Conservation (phyloP, 108 stramenopile species). For the Asterionellopsis glacialis region DNA sequence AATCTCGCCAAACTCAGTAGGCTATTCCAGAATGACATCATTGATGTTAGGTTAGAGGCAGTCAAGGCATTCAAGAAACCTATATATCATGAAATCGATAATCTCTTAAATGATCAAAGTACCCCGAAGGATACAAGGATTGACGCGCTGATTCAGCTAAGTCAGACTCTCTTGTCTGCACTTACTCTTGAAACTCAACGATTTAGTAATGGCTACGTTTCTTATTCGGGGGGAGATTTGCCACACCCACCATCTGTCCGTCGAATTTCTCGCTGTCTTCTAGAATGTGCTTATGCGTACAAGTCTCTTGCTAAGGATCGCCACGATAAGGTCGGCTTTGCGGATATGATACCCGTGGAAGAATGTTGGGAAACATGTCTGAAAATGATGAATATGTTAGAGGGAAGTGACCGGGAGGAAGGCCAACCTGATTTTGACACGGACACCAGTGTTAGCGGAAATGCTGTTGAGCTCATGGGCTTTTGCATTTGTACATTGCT, state of each 20-base stretch:
- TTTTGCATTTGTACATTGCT: conserved; percentile 9
- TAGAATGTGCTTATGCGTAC: conserved; percentile 36
- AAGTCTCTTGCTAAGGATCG: not conserved
- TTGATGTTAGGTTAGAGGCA: conserved; percentile 33
- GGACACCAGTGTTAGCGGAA: conserved; percentile 15
- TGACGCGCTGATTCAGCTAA: not conserved
- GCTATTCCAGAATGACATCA: conserved; percentile 12
- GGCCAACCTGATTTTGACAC: not conserved
- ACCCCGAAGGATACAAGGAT: not conserved
- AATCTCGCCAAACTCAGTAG: not conserved
- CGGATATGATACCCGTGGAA: not conserved
- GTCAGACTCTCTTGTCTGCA: conserved; percentile 3
- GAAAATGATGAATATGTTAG: not conserved
- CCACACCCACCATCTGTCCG: conserved; percentile 47
- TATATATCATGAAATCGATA: conserved; percentile 33
- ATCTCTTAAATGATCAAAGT: not conserved
- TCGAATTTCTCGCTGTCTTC: conserved; percentile 43
- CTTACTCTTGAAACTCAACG: conserved; percentile 8
- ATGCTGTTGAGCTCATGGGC: conserved; percentile 41
- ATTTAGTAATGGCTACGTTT: not conserved
- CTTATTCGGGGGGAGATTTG: not conserved
- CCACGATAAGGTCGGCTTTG: not conserved
- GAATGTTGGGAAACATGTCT: not conserved
- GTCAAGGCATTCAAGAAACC: conserved; percentile 56
- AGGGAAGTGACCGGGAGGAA: not conserved